Evolutionary conservation across 352 stramenopile species (phyloP).

Genomic region (Phytophthora lateralis): DNA sequence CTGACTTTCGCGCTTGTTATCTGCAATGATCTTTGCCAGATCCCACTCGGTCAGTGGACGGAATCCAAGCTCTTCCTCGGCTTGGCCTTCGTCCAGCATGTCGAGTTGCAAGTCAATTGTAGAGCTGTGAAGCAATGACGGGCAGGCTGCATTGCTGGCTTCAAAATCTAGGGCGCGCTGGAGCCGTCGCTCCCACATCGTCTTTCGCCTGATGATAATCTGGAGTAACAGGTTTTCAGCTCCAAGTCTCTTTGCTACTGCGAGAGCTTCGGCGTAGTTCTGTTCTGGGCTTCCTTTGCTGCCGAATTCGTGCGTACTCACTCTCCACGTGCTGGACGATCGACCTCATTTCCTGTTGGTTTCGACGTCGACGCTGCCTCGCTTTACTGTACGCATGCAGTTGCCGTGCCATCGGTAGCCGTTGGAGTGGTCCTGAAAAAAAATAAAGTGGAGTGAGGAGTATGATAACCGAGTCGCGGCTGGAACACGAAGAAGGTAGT

Average conservation of each 20-base stretch:
- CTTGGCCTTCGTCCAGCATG: conserved; percentile 23
- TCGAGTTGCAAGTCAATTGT: conserved; percentile 1
- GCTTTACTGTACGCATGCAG: conserved; percentile 42
- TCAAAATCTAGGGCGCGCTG: conserved; percentile 40
- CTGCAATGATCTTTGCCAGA: conserved; percentile 33
- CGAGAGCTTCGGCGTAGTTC: conserved; percentile 14
- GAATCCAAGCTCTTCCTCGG: conserved; percentile 38
- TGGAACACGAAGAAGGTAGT: too few relatives aligned
- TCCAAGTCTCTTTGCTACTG: conserved; percentile 32
- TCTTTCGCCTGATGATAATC: conserved; percentile 31
- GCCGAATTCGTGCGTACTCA: conserved; percentile 23
- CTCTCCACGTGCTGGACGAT: conserved; percentile 34
- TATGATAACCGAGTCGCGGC: too few relatives aligned
- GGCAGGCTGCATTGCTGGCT: not conserved
- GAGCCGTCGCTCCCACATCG: conserved; percentile 30
- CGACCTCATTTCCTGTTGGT: conserved; percentile 32
- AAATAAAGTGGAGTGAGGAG: too few relatives aligned
- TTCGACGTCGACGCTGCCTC: conserved; percentile 28
- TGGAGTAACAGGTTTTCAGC: conserved; percentile 45
- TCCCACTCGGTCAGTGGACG: conserved; percentile 23
- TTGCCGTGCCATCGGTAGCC: too few relatives aligned
- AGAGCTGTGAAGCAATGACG: not conserved
- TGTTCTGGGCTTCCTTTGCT: not conserved
- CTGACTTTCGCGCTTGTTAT: conserved; percentile 27
- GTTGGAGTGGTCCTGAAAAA: too few relatives aligned